Evolutionary conservation across 2,329 filamentous ascomycete genomes (phyloP), one percentile per base, ranked within the genome.

Genomic region (Exophiala mesophila): DNA sequence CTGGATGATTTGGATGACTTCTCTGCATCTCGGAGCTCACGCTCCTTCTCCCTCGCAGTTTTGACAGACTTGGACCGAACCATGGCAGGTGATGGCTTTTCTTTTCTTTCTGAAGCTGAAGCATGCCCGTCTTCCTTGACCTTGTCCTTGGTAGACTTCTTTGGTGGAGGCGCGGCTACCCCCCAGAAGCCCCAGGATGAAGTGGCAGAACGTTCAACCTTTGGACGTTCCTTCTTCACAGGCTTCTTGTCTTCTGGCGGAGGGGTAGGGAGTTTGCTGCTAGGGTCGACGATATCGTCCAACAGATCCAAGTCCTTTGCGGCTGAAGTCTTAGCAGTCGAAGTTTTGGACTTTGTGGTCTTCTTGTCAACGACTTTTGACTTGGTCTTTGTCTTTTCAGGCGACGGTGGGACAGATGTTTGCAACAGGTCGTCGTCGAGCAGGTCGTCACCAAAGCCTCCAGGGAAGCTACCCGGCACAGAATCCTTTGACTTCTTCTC

Each of bases 101-200:
- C 68, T 24, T 66, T 64, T 28, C 65, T 60, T 21, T 63, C 53
- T 12, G 54, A 30, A 9, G 55, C 35, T 23, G 52, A 36, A 30
- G 52, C 48, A 5, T 59, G 60, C 5, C 50, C 49, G 21, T 63
- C 64, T 34, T 68, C 67, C 26, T 47, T 45, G 9, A 60, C 57
- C 39, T 77, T 74, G 55, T 74, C 81, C 52, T 74, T 72, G 49
- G 59, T 54, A 16, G 70, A 59, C 52, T 70, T 72, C 51, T 66
- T 70, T 26, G 23, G 7, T 3, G 68, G 60, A 3, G 63, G 58
- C 15, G 72, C 65, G 3, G 74, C 69, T 12, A 79, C 74, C 13
- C 76, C 78, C 84, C 84, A 90, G 61, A 80, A 79, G 24, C 81
- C 83, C 87, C 88, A 92, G 20, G 83, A 80, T 9, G 77, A 71